These are phyloP conservation scores for Teunomyces lycoperdinae DNA, from an alignment of 805 yeast species.

Conservation along the genomic window DNA sequence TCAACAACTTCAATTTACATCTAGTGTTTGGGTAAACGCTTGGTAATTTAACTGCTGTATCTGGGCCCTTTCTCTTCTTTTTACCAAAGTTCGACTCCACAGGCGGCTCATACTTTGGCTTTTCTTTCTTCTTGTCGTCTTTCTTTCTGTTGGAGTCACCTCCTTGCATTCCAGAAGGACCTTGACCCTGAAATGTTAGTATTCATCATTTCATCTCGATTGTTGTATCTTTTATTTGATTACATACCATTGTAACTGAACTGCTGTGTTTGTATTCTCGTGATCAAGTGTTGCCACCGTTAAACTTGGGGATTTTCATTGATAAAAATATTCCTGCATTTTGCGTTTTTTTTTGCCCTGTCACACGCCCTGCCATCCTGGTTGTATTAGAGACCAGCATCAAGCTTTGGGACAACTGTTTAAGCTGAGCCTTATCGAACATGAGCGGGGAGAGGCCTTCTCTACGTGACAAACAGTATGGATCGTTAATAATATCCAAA, in stretches of 20 bases:
- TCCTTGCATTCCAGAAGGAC: slow-evolving; percentile 54
- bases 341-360: neutral
- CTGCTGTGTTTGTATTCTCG: slow-evolving; percentile 2
- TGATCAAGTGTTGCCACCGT: slow-evolving; percentile 2
- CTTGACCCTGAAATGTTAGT: slow-evolving; percentile 44
- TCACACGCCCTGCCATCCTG: slow-evolving; percentile 7
- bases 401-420: too few relatives aligned
- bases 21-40: slow-evolving; percentile 88
- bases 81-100: slow-evolving; percentile 92
- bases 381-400: too few relatives aligned
- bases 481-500: slow-evolving; percentile 2
- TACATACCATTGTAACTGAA: slow-evolving; percentile 10
- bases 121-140: slow-evolving; percentile 67
- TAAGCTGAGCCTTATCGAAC: neutral
- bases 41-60: slow-evolving; percentile 81
- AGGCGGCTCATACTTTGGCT: slow-evolving; percentile 98
- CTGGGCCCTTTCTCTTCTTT: slow-evolving; percentile 91
- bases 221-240: neutral
- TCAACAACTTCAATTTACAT: slow-evolving; percentile 84
- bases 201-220: neutral
- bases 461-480: slow-evolving; percentile 3
- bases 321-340: neutral
- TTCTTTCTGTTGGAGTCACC: slow-evolving; percentile 46
- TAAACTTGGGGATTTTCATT: slow-evolving; percentile 2
- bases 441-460: slow-evolving; percentile 4